Conservation (phyloP, 164 flowering plant genomes). For the Kingdonia uniflora region DNA sequence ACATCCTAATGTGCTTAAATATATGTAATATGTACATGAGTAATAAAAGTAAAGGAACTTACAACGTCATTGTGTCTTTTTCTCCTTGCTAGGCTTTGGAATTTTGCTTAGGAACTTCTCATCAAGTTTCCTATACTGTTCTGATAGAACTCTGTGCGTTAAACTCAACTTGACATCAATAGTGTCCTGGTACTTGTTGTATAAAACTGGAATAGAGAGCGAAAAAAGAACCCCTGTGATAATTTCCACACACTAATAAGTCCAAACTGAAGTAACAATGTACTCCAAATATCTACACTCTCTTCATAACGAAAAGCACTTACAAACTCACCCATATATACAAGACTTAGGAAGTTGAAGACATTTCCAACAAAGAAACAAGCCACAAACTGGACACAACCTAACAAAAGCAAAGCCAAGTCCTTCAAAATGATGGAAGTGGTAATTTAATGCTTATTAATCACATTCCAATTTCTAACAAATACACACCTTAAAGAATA, state of each 20-base stretch:
- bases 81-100: constrained; percentile 25
- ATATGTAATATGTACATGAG: too few relatives aligned
- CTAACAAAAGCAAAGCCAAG: constrained; percentile 17
- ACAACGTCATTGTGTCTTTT: too few relatives aligned
- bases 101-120: constrained; percentile 43
- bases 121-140: too few relatives aligned
- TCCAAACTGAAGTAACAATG: background rate
- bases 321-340: too few relatives aligned
- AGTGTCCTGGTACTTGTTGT: constrained; percentile 60
- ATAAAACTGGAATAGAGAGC: constrained; percentile 55
- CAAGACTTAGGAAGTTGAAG: constrained; percentile 61
- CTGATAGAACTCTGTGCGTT: constrained; percentile 17
- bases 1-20: too few relatives aligned
- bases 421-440: background rate
- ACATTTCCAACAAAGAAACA: constrained; percentile 64
- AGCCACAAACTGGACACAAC: constrained; percentile 50
- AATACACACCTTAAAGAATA: too few relatives aligned
- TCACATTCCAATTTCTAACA: too few relatives aligned
- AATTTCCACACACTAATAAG: background rate
- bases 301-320: too few relatives aligned
- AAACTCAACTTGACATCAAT: constrained; percentile 50
- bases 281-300: too few relatives aligned
- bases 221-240: constrained; percentile 57
- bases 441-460: too few relatives aligned
- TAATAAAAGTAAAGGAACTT: too few relatives aligned